A percentile compares a stretch with the other conserved stretches of the same genome.
Evolutionary conservation across 1,284 basidiomycete genomes (phyloP).

Genomic region (Earliella scabrosa): DNA sequence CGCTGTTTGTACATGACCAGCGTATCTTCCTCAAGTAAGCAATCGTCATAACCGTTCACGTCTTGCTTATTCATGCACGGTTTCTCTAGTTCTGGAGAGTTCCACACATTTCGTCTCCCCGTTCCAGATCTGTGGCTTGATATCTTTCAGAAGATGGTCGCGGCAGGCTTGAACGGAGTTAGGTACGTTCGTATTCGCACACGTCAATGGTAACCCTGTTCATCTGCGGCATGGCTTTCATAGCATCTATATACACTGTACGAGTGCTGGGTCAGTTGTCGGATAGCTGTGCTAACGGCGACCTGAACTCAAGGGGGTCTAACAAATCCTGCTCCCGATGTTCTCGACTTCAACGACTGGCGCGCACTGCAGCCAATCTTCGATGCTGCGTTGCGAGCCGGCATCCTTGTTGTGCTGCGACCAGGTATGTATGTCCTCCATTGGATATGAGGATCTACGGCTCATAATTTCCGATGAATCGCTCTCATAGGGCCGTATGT

Average conservation of each 20-base stretch:
- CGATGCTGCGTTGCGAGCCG: slow-evolving; percentile 46
- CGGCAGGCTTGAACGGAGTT: slow-evolving; percentile 77
- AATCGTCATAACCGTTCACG: neutral
- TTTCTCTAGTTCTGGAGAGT: slow-evolving; percentile 65
- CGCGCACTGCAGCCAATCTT: slow-evolving; percentile 69
- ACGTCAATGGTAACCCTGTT: too few species aligned
- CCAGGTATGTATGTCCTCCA: slow-evolving; percentile 34
- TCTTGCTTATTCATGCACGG: neutral
- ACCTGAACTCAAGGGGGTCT: slow-evolving; percentile 52
- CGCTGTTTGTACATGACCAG: slow-evolving; percentile 34
- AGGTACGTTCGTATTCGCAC: slow-evolving; percentile 22
- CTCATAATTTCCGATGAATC: neutral
- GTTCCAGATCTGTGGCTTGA: slow-evolving; percentile 83
- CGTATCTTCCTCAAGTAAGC: slow-evolving; percentile 53
- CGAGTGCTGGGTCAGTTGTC: neutral
- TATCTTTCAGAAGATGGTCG: slow-evolving; percentile 81
- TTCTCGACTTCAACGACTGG: slow-evolving; percentile 73
- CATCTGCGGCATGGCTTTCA: too few species aligned
- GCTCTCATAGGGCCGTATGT: neutral
- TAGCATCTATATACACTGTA: slow-evolving; percentile 73
- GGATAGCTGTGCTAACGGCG: neutral
- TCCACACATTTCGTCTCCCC: slow-evolving; percentile 83
- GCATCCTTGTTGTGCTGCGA: slow-evolving; percentile 51
- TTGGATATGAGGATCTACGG: neutral
- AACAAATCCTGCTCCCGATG: slow-evolving; percentile 73